These are phyloP conservation scores for Cladosporium sp. DNA, from an alignment of 2,329 filamentous ascomycete genomes.

Conservation along the genomic window DNA sequence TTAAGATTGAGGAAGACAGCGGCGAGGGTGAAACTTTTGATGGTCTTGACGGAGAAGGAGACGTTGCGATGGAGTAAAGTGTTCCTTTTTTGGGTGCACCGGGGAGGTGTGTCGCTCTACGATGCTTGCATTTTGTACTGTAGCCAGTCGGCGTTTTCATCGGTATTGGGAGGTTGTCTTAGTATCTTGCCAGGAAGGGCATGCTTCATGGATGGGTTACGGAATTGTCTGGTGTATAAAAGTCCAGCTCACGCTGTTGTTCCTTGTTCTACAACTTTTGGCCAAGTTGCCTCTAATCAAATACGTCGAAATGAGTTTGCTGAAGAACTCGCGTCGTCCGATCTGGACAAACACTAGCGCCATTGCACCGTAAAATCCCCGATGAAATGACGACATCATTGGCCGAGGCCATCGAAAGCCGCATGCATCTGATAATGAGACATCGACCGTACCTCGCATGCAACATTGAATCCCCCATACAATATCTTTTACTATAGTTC, in stretches of 20 bases:
- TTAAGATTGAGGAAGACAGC: constrained; percentile 19
- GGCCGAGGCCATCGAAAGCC: constrained; percentile 6
- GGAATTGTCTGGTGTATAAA: constrained; percentile 6
- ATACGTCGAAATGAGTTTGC: not conserved
- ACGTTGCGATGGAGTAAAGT: constrained; percentile 24
- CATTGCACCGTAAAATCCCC: not conserved
- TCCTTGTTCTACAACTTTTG: not conserved
- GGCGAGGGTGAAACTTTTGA: constrained; percentile 20
- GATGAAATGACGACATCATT: constrained; percentile 3
- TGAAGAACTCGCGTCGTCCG: not conserved
- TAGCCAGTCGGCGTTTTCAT: constrained; percentile 17
- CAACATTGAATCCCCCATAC: not conserved
- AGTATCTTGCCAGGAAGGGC: not conserved
- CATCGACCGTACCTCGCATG: not conserved
- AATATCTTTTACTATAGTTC: not conserved
- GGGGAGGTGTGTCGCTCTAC: not conserved
- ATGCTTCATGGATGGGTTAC: not conserved
- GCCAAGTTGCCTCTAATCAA: not conserved
- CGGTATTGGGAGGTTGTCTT: not conserved
- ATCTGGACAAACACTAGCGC: not conserved
- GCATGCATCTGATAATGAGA: constrained; percentile 3
- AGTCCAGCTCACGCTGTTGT: constrained; percentile 7
- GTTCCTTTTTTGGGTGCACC: not conserved
- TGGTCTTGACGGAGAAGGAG: constrained; percentile 22
- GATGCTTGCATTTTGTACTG: constrained; percentile 10